Base-by-base conservation (phyloP, 192 early-diverging fungal genomes). In the Rhizoclosmatium globosum region DNA sequence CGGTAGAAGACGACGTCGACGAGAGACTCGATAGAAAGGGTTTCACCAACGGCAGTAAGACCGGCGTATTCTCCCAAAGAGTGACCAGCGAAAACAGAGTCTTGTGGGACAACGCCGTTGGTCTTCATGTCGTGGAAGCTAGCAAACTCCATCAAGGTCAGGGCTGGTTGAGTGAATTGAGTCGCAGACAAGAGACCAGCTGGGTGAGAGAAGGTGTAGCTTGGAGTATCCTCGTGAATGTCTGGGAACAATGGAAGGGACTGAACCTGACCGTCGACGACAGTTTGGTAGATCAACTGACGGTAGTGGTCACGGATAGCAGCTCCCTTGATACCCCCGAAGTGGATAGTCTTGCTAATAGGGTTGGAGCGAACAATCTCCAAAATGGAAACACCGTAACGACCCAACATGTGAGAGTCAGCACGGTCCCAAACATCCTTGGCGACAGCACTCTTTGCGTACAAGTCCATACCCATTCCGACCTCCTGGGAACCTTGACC, bases 401-500 rank as follows among this genome's bases (percentile, higher is more conserved):
- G 93, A 56, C 87, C 86, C 82, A 91, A 87, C 86, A 96, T 93
- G 85, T 97, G 94, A 46, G 82, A 72, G 83, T 98, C 96, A 73
- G 95, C 94, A 71, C 92, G 91, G 76, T 98, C 94, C 95, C 96
- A 98, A 80, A 98, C 88, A 31, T 90, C 89, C 79, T 92, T 93
- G 43, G 96, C 95, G 79, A 94, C 85, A 62, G 92, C 84, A 2
- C 95, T 96, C 50, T 90, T 89, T 38, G 83, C 89, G 78, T 96
- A 98, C 21, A 98, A 90, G 56, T 93, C 94, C 95, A 96, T 98
- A 68, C 95, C 95, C 96, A 98, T 98, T 67, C 95, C 95, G 47
- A 90, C 87, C 85, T 96, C 95, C 84, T 98, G 96, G 73, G 96
- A 95, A 84, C 96, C 96, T 82, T 98, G 96, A 56, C 96, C 96